phyloP scores from a whole-genome alignment of 805 yeast species.

The Yarrowia deformans region DNA sequence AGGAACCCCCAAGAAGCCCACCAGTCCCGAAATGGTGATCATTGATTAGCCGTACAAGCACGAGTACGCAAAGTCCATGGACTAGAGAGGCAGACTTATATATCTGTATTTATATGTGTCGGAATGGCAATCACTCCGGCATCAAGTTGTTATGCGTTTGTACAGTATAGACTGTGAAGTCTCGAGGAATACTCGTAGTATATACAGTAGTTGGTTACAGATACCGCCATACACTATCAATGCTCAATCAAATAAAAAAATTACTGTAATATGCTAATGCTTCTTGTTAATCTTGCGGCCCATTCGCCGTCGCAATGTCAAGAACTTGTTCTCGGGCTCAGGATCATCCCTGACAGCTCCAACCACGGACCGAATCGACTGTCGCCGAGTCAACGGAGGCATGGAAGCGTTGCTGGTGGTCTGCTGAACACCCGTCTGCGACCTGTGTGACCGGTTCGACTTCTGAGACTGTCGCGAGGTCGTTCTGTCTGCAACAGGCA shows the following conservation, averaged over 20 bases:
- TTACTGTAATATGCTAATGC: conserved; percentile 15
- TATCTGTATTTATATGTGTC: conserved; percentile 28
- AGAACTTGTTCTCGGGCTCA: conserved; percentile 19
- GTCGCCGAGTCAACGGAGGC: conserved; percentile 11
- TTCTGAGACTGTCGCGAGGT: not conserved
- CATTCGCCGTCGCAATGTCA: conserved; percentile 16
- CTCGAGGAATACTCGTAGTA: no score
- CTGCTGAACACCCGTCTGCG: conserved; percentile 1
- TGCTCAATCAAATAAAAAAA: conserved; percentile 4
- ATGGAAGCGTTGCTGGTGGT: not conserved
- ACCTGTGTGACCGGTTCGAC: not conserved
- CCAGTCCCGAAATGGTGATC: conserved; percentile 76
- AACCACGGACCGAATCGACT: conserved; percentile 33
- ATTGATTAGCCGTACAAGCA: conserved; percentile 59
- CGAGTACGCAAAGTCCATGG: not conserved
- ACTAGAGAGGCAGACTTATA: conserved; percentile 24
- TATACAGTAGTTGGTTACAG: no score
- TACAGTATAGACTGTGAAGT: no score
- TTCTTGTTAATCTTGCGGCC: conserved; percentile 24
- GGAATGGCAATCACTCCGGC: not conserved
- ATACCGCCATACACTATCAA: no score
- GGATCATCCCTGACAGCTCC: conserved; percentile 13
- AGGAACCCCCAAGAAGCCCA: conserved; percentile 65
- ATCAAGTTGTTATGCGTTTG: not conserved
- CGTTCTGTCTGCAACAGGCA: not conserved